Conservation (phyloP, 2,329 filamentous ascomycete species). For the Aspergillus floridensis region DNA sequence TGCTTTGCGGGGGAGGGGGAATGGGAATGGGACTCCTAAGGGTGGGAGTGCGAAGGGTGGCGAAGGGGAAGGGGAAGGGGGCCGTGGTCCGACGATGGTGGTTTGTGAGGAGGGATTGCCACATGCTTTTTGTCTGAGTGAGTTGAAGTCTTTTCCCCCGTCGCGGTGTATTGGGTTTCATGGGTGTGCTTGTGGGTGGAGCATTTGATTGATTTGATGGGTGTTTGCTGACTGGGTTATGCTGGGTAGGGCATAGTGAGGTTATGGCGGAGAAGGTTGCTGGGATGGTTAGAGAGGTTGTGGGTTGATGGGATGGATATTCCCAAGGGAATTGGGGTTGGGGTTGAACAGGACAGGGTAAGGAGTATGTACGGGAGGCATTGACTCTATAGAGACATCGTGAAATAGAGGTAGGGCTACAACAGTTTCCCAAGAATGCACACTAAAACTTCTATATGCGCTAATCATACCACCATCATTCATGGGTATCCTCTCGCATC, state of each 20-base stretch:
- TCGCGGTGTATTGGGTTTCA: no score
- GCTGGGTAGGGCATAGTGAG: constrained; percentile 37
- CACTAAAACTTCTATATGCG: background rate
- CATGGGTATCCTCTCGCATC: background rate
- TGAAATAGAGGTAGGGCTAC: background rate
- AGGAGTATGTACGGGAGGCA: no score
- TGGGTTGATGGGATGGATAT: constrained; percentile 9
- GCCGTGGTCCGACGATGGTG: constrained; percentile 50
- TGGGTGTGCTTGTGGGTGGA: no score
- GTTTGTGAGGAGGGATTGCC: constrained; percentile 55
- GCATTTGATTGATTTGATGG: background rate
- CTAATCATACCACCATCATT: background rate
- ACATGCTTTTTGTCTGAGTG: constrained; percentile 60
- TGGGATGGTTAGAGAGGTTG: constrained; percentile 48
- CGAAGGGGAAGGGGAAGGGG: background rate
- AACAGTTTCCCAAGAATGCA: background rate
- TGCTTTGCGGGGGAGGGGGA: constrained; percentile 35
- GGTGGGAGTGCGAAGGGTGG: constrained; percentile 1
- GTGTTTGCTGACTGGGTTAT: constrained; percentile 8
- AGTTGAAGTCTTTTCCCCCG: constrained; percentile 23
- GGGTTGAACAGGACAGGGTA: no score
- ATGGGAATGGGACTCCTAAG: no score
- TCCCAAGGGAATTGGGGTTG: no score
- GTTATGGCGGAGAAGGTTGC: constrained; percentile 53
- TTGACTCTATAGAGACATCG: no score